These are phyloP conservation scores for Kwoniella shivajii DNA, from an alignment of 1,284 basidiomycete genomes.

Conservation along the genomic window DNA sequence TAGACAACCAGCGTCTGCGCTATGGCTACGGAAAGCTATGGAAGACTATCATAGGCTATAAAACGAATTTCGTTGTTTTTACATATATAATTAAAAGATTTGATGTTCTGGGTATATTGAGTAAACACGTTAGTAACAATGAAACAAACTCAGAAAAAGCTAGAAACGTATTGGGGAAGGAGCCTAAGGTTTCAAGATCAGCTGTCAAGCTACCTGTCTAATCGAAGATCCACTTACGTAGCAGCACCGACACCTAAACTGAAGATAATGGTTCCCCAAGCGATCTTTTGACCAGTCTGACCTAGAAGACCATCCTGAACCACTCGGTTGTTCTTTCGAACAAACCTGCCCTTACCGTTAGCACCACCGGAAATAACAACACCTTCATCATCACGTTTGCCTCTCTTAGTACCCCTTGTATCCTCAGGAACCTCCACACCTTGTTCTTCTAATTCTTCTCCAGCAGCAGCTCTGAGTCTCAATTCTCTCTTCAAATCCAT, in stretches of 20 bases:
- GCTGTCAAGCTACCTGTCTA: neutral
- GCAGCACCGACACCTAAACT: conserved; percentile 50
- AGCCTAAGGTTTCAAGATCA: conserved; percentile 18
- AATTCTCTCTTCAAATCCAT: conserved; percentile 48
- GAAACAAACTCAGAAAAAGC: conserved; percentile 21
- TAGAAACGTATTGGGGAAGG: conserved; percentile 30
- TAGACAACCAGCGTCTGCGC: neutral
- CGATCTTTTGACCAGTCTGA: conserved; percentile 40
- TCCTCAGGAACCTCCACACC: conserved; percentile 32
- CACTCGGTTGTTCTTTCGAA: conserved; percentile 46
- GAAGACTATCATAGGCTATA: conserved; percentile 1
- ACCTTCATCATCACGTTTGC: conserved; percentile 38
- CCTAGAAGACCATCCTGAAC: conserved; percentile 24
- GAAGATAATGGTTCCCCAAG: conserved; percentile 51
- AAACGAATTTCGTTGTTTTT: neutral
- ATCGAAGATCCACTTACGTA: conserved; percentile 33
- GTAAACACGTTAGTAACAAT: too few relatives aligned
- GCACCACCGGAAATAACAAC: conserved; percentile 34
- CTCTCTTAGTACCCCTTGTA: conserved; percentile 47
- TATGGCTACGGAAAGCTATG: conserved; percentile 3
- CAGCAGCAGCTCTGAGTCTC: conserved; percentile 41
- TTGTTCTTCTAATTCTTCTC: conserved; percentile 47
- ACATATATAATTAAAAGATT: neutral
- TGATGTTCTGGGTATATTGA: neutral
- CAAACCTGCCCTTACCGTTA: conserved; percentile 32